Conservation (phyloP, 768 basidiomycete genomes). For the Lentinus brumalis region DNA sequence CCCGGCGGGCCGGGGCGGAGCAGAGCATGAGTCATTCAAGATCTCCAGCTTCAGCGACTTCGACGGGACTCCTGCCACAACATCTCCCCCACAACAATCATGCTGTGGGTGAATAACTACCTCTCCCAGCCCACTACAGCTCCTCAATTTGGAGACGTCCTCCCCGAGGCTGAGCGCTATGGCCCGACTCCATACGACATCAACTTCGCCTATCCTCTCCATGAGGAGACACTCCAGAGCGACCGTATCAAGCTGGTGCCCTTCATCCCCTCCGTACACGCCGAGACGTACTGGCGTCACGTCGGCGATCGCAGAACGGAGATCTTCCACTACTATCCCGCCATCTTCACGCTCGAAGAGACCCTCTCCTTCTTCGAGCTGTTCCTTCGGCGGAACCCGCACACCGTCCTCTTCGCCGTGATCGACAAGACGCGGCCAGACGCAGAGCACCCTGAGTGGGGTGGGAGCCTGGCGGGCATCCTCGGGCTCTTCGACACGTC, state of each 20-base stretch:
- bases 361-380: slow-evolving; percentile 25
- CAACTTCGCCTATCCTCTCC: slow-evolving; percentile 40
- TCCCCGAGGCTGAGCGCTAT: slow-evolving; percentile 6
- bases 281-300: slow-evolving; percentile 31
- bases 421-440: slow-evolving; percentile 42
- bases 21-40: no score
- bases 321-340: slow-evolving; percentile 37
- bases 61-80: no score
- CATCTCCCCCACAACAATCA: no score
- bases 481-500: slow-evolving; percentile 39
- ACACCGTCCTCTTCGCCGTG: slow-evolving; percentile 35
- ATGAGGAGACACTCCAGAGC: slow-evolving; percentile 34
- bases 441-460: slow-evolving; percentile 29
- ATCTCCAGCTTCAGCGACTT: no score
- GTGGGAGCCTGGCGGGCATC: slow-evolving; percentile 42
- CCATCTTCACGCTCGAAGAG: slow-evolving; percentile 23
- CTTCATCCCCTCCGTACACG: slow-evolving; percentile 42
- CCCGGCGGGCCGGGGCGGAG: no score
- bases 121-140: no score
- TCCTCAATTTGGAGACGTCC: neutral
- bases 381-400: slow-evolving; percentile 17
- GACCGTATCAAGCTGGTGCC: slow-evolving; percentile 41
- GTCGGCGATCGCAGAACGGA: slow-evolving; percentile 25
- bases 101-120: no score
- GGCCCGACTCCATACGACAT: slow-evolving; percentile 16